Base-by-base conservation (phyloP, 345 rosid species). In the Dipteronia dyeriana region DNA sequence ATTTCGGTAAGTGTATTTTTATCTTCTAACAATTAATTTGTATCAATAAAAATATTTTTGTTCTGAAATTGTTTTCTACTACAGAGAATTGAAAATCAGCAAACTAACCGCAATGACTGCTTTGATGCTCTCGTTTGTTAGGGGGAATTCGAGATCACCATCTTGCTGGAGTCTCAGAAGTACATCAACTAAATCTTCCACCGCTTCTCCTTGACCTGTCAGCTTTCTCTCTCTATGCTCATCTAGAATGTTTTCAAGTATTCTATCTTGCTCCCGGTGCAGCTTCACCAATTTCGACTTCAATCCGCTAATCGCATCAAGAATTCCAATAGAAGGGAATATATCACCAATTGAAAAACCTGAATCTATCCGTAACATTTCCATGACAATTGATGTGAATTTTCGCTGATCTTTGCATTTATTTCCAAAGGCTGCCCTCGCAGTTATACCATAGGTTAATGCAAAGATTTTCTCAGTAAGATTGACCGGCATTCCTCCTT, bases 161-260 rank as follows among this genome's bases (percentile, higher is more conserved):
- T 4, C 61, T 78, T 10, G 17, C 54, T 49, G 54, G 4, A 49
- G 54, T 49, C 54, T 49, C 19, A 49, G 4, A 34, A 34, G 0
- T 7, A 82, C 87, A 72, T 85, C 84, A 11, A 85, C 74, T 23
- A 85, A 51, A 74, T 83, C 88, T 68, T 85, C 81, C 47, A 16
- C 49, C 8, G 54, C 71, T 17, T 66, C 31, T 0, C 29, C 41
- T n/a, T 3, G 39, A 3, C 64, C 74, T 2, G 9, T 14, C 54
- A 0, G 54, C 17, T 16, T 53, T 63, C 59, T 74, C 63, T 17
- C 56, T 25, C 45, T 70, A 65, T 86, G 86, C 31, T 83, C 84
- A 3, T 65, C 67, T 10, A 83, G 66, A 45, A 86, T 83, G 68
- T 77, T 77, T 13, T 79, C 78, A 10, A 81, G 77, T 11, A 86